Evolutionary conservation across 768 basidiomycete genomes (phyloP).

Genomic region (Naganishia randhawae): DNA sequence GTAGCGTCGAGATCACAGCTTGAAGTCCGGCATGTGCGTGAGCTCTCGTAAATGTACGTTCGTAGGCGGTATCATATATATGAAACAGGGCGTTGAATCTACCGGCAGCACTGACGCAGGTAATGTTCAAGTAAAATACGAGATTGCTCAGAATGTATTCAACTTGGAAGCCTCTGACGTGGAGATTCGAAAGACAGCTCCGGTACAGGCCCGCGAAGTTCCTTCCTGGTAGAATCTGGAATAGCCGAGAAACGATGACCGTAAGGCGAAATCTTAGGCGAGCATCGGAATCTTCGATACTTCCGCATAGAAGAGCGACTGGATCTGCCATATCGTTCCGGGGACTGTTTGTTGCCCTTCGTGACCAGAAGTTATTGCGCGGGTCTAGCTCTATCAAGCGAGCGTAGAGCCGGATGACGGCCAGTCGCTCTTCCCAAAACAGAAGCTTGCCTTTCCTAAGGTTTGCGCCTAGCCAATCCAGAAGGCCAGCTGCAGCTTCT

Average conservation of each 20-base stretch:
- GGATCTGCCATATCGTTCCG: not conserved
- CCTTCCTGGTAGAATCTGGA: conserved; percentile 15
- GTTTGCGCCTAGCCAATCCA: conserved; percentile 25
- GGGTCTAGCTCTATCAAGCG: conserved; percentile 10
- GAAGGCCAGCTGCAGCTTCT: not conserved
- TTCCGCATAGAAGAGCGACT: not conserved
- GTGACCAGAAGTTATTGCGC: conserved; percentile 13
- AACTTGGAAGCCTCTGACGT: conserved; percentile 7
- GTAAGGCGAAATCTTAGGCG: conserved; percentile 26
- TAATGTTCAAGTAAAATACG: conserved; percentile 10
- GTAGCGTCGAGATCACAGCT: conserved; percentile 65
- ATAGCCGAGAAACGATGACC: conserved; percentile 18
- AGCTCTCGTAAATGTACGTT: conserved; percentile 36
- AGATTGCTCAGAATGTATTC: conserved; percentile 10
- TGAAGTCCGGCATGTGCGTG: conserved; percentile 58
- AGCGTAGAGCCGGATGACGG: conserved; percentile 14
- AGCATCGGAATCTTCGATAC: conserved; percentile 27
- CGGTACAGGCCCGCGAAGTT: not conserved
- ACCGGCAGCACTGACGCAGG: conserved; percentile 1
- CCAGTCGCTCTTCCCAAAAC: conserved; percentile 18
- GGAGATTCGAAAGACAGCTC: not conserved
- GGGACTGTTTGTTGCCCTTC: not conserved
- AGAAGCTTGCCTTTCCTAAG: conserved; percentile 7
- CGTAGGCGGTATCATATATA: conserved; percentile 67
- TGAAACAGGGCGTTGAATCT: conserved; percentile 67